Evolutionary conservation across 192 early-diverging fungal species (phyloP).

Genomic region (Haplosporangium gracile): DNA sequence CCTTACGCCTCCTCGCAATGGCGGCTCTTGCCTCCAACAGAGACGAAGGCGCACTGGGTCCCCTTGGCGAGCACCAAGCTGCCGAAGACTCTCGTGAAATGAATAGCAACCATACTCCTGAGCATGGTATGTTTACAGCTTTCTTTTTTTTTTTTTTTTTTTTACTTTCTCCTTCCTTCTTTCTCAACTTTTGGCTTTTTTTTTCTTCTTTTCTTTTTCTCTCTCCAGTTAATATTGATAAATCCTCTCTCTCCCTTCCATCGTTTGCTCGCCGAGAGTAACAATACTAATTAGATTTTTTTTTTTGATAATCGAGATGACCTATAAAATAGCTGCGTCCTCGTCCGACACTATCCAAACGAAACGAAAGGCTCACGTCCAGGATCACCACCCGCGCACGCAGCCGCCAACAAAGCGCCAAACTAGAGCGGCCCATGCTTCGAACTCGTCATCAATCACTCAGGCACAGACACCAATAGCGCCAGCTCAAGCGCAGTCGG

Average conservation of each 20-base stretch:
- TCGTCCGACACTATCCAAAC: not conserved
- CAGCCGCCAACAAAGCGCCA: not conserved
- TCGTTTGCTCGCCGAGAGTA: not conserved
- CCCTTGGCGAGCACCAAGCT: not conserved
- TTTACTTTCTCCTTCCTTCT: not conserved
- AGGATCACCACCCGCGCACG: not conserved
- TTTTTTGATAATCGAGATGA: not conserved
- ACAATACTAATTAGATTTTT: not conserved
- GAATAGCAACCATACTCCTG: not conserved
- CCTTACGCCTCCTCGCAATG: not conserved
- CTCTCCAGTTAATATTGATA: not conserved
- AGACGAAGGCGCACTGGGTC: not conserved
- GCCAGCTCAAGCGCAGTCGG: not conserved
- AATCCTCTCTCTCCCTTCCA: not conserved
- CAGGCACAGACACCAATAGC: not conserved
- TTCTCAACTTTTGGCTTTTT: not conserved
- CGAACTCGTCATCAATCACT: not conserved
- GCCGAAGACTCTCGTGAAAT: not conserved
- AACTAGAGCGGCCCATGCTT: not conserved
- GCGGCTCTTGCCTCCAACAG: conserved; percentile 3
- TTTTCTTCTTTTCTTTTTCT: not conserved
- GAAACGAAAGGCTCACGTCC: not conserved
- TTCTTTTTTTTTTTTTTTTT: no score
- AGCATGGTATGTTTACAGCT: not conserved
- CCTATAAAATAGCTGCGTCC: not conserved